These are phyloP conservation scores for Ophiostoma piceae DNA, from an alignment of 2,329 filamentous ascomycete species.

Conservation along the genomic window DNA sequence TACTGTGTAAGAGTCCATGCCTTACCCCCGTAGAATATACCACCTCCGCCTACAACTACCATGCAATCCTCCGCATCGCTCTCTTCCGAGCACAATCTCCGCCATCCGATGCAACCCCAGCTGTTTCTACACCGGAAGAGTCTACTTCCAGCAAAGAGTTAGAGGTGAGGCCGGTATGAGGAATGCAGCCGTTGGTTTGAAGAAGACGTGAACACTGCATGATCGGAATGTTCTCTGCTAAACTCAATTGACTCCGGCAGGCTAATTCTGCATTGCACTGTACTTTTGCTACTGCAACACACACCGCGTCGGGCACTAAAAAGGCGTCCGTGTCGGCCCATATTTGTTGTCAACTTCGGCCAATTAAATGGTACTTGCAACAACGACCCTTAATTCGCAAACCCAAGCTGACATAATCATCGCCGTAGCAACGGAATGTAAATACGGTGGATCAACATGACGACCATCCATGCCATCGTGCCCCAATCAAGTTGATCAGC, in stretches of 20 bases:
- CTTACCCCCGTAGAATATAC: background rate
- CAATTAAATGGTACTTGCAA: background rate
- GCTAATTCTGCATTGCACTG: background rate
- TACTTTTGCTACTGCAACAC: background rate
- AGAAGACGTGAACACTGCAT: background rate
- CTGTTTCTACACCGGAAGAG: background rate
- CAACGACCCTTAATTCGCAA: background rate
- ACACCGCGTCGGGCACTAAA: slow-evolving; percentile 1
- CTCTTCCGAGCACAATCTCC: slow-evolving; percentile 2
- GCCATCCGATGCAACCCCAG: background rate
- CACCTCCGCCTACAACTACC: background rate
- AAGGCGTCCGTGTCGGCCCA: background rate
- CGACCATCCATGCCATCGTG: slow-evolving; percentile 1
- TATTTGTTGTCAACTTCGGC: background rate
- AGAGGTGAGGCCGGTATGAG: background rate
- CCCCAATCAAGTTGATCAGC: slow-evolving; percentile 11
- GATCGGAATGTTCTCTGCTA: background rate
- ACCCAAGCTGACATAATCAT: background rate
- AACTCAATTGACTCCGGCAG: background rate
- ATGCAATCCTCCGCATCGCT: background rate
- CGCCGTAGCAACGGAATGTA: slow-evolving; percentile 9
- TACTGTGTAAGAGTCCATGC: background rate
- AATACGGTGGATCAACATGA: slow-evolving; percentile 11
- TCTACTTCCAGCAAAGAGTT: background rate
- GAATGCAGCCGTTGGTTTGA: background rate